phyloP scores from a whole-genome alignment of 176 grass and related monocot species.

The Oryza glumipatula region DNA sequence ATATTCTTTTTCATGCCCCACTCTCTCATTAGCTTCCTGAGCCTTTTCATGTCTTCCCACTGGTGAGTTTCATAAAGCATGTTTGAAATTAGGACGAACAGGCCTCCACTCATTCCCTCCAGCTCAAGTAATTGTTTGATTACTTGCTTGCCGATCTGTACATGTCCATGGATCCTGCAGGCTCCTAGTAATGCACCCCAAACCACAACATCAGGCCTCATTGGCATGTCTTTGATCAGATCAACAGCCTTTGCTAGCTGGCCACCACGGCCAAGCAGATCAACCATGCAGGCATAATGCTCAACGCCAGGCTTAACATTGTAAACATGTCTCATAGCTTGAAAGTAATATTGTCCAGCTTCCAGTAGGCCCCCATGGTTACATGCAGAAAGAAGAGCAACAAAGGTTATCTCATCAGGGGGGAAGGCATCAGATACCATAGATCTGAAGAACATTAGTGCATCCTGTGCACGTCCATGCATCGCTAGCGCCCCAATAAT shows the following conservation, averaged over 20 bases:
- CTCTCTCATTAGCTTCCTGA: conserved; percentile 64
- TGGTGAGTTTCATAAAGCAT: conserved; percentile 44
- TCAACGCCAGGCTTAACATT: conserved; percentile 52
- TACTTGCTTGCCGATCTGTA: conserved; percentile 37
- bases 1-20: conserved; percentile 46
- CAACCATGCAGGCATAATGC: conserved; percentile 64
- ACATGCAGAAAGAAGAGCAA: conserved; percentile 58
- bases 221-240: conserved; percentile 58
- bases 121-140: conserved; percentile 55
- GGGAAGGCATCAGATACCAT: conserved; percentile 43
- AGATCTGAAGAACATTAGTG: conserved; percentile 42
- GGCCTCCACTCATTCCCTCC: conserved; percentile 45
- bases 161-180: conserved; percentile 57
- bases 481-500: conserved; percentile 55
- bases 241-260: conserved; percentile 48
- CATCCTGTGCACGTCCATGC: conserved; percentile 50
- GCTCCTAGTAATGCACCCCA: conserved; percentile 61
- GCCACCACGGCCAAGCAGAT: conserved; percentile 48
- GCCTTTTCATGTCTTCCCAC: conserved; percentile 48
- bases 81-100: conserved; percentile 60
- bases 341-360: conserved; percentile 47
- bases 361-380: conserved; percentile 53
- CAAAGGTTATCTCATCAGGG: conserved; percentile 56
- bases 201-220: conserved; percentile 61
- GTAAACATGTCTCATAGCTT: conserved; percentile 47